Evolutionary conservation across 257 asterid species (phyloP), one percentile per base, ranked within the genome.

Genomic region (Nicotiana paniculata): DNA sequence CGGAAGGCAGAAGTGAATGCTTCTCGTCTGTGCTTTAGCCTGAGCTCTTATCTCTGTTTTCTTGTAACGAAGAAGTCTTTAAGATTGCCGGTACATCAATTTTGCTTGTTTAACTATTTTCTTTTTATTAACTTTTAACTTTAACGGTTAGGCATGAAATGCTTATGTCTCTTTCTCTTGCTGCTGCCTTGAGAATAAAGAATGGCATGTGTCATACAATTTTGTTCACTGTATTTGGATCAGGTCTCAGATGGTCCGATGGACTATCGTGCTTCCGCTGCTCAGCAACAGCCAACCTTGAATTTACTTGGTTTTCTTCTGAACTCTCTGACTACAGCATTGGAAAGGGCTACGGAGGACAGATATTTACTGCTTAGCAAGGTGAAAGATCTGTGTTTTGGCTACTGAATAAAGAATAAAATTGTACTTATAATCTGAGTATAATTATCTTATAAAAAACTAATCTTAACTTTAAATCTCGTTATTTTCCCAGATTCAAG

Each of bases 11-110:
- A 89, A 86, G 67, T 92, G 85, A 90, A 88, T 90, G 88, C 85
- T 80, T 88, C 92, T 82, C 90, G 92, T 79, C 92, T 96, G 80
- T 93, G 98, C 93, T 93, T 96, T 88, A 93, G 92, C 90, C 89
- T 96, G 88, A 94, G 97, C 91, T 90, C 99, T 24, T 96, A 96
- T 86, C 97, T 96, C 57, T 91, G 92, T 88, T 92, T 92, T 85
- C 92, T 94, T 86, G 96, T 92, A 35, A 90, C 92, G 26, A 93
- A 92, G 91, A 90, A 90, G 87, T 91, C 95, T 69, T 84, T 93
- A 81, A 89, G 91, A 91, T 88, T 96, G 62, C 98, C 88, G 96
- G 99, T 96, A 86, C 72, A 80, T 68, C 82, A 80, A 59, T 48
- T 37, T 53, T 28, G 26, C 32, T 55, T n/a, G 26, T 74, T 74